Evolutionary conservation across 2,329 filamentous ascomycete genomes (phyloP).

Genomic region (Cryphonectria parasitica): DNA sequence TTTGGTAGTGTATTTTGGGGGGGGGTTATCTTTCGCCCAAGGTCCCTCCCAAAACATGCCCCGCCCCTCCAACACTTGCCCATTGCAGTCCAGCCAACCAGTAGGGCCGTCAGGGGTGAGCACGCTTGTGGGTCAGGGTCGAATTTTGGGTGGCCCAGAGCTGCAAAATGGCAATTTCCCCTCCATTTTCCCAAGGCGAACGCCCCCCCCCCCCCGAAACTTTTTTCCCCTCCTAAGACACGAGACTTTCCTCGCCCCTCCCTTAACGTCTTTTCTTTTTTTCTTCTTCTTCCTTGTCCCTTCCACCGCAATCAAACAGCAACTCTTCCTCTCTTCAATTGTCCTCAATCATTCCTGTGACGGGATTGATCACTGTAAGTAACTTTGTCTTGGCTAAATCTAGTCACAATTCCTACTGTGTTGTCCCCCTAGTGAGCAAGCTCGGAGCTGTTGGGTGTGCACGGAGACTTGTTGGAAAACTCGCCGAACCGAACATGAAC

Average conservation of each 20-base stretch:
- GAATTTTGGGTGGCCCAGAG: background rate
- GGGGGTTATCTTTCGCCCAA: background rate
- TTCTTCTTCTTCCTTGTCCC: constrained; percentile 33
- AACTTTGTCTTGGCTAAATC: background rate
- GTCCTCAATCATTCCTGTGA: background rate
- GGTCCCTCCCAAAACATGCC: background rate
- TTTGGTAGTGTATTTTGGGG: too few species aligned
- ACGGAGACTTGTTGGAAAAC: constrained; percentile 17
- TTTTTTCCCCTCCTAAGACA: constrained; percentile 26
- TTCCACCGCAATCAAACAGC: constrained; percentile 31
- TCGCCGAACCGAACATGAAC: constrained; percentile 5
- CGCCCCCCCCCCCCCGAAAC: constrained; percentile 12
- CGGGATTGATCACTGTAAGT: constrained; percentile 2
- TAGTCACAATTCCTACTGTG: background rate
- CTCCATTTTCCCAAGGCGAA: background rate
- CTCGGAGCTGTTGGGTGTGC: constrained; percentile 13
- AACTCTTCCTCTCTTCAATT: constrained; percentile 28
- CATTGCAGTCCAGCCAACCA: background rate
- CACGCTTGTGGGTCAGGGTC: constrained; percentile 10
- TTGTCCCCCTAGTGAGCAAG: background rate
- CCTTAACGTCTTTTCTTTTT: constrained; percentile 24
- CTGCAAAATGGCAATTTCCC: background rate
- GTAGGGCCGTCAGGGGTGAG: constrained; percentile 6
- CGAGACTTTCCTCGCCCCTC: constrained; percentile 32
- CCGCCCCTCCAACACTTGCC: background rate